A percentile compares a stretch with the other conserved stretches of the same genome.
Evolutionary conservation across 1,139 yeast species (phyloP).

Genomic region (Yamadazyma triangularis): DNA sequence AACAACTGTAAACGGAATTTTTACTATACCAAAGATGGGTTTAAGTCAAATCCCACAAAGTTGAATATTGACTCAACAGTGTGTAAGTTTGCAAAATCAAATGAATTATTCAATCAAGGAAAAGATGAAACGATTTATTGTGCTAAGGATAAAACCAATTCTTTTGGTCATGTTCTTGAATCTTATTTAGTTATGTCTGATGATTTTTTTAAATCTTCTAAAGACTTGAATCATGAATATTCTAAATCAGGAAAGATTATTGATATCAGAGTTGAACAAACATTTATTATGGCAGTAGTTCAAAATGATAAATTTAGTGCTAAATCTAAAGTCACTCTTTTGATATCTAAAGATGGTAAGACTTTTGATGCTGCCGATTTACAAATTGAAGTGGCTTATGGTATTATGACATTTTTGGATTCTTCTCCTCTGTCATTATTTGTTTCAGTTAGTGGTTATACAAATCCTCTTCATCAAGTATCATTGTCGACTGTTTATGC

Average conservation of each 20-base stretch:
- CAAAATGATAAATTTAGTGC: slow-evolving; percentile 44
- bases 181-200: slow-evolving; percentile 41
- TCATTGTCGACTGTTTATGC: slow-evolving; percentile 42
- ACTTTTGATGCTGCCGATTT: slow-evolving; percentile 51
- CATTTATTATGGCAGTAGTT: slow-evolving; percentile 50
- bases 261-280: slow-evolving; percentile 45
- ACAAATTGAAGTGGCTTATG: slow-evolving; percentile 38
- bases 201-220: slow-evolving; percentile 49
- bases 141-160: slow-evolving; percentile 35
- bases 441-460: slow-evolving; percentile 36
- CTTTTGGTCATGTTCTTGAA: slow-evolving; percentile 39
- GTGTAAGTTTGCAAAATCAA: slow-evolving; percentile 54
- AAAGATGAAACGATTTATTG: slow-evolving; percentile 49
- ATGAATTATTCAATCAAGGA: slow-evolving; percentile 33
- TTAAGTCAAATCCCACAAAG: slow-evolving; percentile 36
- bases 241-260: slow-evolving; percentile 38
- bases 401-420: slow-evolving; percentile 49
- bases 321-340: slow-evolving; percentile 41
- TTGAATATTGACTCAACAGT: slow-evolving; percentile 27
- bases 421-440: slow-evolving; percentile 56
- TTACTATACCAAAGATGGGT: slow-evolving; percentile 52
- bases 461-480: slow-evolving; percentile 11
- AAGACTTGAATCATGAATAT: slow-evolving; percentile 16
- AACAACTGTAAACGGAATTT: slow-evolving; percentile 31
- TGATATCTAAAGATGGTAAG: slow-evolving; percentile 56